These are phyloP conservation scores for Mortierella hygrophila DNA, from an alignment of 192 early-diverging fungal species.

Conservation along the genomic window DNA sequence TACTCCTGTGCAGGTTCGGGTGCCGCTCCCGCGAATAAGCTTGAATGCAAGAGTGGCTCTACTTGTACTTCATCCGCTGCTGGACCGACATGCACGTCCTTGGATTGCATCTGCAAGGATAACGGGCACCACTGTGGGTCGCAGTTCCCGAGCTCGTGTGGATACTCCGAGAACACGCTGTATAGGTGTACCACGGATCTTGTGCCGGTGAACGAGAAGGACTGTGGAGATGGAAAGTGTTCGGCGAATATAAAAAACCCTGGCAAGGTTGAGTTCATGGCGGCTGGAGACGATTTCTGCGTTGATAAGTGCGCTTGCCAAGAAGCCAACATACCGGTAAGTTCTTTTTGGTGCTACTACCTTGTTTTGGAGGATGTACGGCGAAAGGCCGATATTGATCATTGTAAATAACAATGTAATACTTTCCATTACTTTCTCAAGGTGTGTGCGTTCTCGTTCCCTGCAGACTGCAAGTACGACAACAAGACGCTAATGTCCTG, in stretches of 20 bases:
- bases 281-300: background rate
- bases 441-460: background rate
- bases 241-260: background rate
- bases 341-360: background rate
- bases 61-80: background rate
- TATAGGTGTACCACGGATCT: background rate
- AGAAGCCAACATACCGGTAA: background rate
- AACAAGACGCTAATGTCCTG: constrained; percentile 6
- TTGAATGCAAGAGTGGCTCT: background rate
- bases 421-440: background rate
- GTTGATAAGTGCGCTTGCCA: constrained; percentile 1
- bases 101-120: constrained; percentile 1
- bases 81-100: background rate
- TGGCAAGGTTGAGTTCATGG: background rate
- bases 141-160: background rate
- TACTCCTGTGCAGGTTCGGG: background rate
- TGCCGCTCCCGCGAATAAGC: background rate
- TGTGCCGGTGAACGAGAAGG: background rate
- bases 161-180: background rate
- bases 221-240: constrained; percentile 6
- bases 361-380: background rate
- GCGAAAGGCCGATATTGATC: too few relatives aligned
- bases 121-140: background rate
- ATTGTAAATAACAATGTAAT: too few relatives aligned
- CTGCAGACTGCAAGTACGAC: background rate